A percentile compares a stretch with the other conserved stretches of the same genome.
phyloP scores from a whole-genome alignment of 1,284 basidiomycete species.

The Malassezia globosa region DNA sequence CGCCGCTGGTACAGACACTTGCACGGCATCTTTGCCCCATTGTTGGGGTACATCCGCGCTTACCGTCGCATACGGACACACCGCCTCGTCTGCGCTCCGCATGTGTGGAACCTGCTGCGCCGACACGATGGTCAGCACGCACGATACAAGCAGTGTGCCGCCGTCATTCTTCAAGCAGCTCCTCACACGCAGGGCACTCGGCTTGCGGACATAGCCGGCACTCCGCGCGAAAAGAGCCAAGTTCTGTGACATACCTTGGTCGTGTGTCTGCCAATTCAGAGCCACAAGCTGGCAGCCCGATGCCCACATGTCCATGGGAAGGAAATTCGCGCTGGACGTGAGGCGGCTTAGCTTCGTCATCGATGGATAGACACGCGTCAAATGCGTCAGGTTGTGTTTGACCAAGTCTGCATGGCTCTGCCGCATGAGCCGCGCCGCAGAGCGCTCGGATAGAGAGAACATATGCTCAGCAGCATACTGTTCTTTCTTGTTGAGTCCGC shows the following conservation, averaged over 20 bases:
- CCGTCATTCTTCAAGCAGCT: constrained; percentile 27
- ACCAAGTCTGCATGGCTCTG: constrained; percentile 56
- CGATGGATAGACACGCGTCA: constrained; percentile 82
- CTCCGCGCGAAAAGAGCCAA: constrained; percentile 88
- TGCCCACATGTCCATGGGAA: constrained; percentile 79
- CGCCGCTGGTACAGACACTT: background rate
- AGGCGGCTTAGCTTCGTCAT: constrained; percentile 53
- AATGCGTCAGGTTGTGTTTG: constrained; percentile 74
- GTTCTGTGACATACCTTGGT: constrained; percentile 63
- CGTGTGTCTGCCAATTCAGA: constrained; percentile 86
- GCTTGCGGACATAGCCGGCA: constrained; percentile 83
- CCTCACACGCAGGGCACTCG: constrained; percentile 60
- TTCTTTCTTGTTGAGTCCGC: constrained; percentile 80
- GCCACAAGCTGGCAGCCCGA: constrained; percentile 87
- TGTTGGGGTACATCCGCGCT: constrained; percentile 15
- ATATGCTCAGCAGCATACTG: constrained; percentile 76
- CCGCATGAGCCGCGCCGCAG: constrained; percentile 33
- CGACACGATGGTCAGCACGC: constrained; percentile 58
- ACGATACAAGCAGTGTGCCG: constrained; percentile 21
- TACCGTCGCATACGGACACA: constrained; percentile 33
- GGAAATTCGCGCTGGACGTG: constrained; percentile 59
- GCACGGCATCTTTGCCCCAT: constrained; percentile 2
- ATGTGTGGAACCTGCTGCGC: constrained; percentile 71
- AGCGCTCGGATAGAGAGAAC: constrained; percentile 78
- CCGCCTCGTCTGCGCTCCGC: constrained; percentile 18